Evolutionary conservation across 208 protist species (phyloP).

Genomic region (Blechomonas ayalai): DNA sequence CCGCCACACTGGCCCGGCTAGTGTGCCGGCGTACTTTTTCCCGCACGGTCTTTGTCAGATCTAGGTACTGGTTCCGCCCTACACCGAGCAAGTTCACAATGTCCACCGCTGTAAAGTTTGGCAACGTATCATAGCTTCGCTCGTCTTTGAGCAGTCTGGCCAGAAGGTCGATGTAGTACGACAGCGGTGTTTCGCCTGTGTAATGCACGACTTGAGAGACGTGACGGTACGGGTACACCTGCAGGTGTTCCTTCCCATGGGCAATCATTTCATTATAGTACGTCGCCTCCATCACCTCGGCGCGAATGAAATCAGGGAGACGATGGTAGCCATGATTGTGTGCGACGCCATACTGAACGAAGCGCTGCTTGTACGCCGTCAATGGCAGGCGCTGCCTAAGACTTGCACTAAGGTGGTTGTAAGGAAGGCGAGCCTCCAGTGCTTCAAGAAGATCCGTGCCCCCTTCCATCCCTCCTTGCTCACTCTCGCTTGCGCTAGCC

Average conservation of each 20-base stretch:
- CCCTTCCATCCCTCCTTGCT: no score
- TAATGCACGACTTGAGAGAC: conserved; percentile 46
- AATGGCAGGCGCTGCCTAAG: conserved; percentile 57
- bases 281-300: conserved; percentile 30
- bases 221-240: conserved; percentile 77
- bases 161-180: conserved; percentile 71
- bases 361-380: conserved; percentile 35
- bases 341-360: conserved; percentile 32
- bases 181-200: conserved; percentile 62
- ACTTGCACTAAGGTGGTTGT: conserved; percentile 34
- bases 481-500: no score
- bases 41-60: conserved; percentile 93
- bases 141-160: conserved; percentile 66
- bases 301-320: conserved; percentile 52
- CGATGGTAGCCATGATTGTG: conserved; percentile 54
- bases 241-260: conserved; percentile 31
- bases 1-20: conserved; percentile 45
- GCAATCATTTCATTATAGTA: conserved; percentile 76
- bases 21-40: conserved; percentile 83
- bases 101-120: conserved; percentile 97
- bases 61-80: conserved; percentile 96
- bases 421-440: conserved; percentile 37
- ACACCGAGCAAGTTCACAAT: conserved; percentile 91
- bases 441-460: conserved; percentile 59
- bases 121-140: conserved; percentile 91